Conservation (phyloP, 2,329 filamentous ascomycete genomes). For the Penicillium sp. region DNA sequence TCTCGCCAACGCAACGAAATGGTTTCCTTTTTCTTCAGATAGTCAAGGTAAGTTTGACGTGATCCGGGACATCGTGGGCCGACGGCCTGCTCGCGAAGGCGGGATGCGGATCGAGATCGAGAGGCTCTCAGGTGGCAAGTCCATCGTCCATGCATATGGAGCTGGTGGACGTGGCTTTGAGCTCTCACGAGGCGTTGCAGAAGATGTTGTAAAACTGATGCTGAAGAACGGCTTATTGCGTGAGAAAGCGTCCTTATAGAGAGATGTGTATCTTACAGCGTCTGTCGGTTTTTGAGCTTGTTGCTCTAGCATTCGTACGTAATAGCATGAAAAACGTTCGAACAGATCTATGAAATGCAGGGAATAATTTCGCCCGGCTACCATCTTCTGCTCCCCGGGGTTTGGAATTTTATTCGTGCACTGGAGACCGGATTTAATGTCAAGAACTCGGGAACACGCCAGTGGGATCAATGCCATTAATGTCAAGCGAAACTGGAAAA, state of each 20-base stretch:
- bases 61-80: slow-evolving; percentile 44
- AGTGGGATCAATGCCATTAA: slow-evolving; percentile 4
- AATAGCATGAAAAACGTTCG: too few species aligned
- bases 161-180: slow-evolving; percentile 58
- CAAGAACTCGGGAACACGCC: not conserved
- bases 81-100: slow-evolving; percentile 42
- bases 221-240: slow-evolving; percentile 18
- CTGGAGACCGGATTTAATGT: not conserved
- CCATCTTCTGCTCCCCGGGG: too few species aligned
- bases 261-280: not conserved
- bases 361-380: too few species aligned
- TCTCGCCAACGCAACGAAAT: slow-evolving; percentile 40
- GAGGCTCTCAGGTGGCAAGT: slow-evolving; percentile 23
- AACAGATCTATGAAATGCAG: too few species aligned
- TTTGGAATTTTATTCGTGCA: not conserved
- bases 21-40: slow-evolving; percentile 38
- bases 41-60: slow-evolving; percentile 38
- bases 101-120: slow-evolving; percentile 52
- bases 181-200: slow-evolving; percentile 55
- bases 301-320: too few species aligned
- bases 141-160: slow-evolving; percentile 53
- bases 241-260: slow-evolving; percentile 23
- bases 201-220: slow-evolving; percentile 45
- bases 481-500: slow-evolving; percentile 13
- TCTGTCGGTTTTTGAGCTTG: too few species aligned